Base-by-base conservation (phyloP, 371 early-diverging fungal species). In the Apophysomyces elegans region DNA sequence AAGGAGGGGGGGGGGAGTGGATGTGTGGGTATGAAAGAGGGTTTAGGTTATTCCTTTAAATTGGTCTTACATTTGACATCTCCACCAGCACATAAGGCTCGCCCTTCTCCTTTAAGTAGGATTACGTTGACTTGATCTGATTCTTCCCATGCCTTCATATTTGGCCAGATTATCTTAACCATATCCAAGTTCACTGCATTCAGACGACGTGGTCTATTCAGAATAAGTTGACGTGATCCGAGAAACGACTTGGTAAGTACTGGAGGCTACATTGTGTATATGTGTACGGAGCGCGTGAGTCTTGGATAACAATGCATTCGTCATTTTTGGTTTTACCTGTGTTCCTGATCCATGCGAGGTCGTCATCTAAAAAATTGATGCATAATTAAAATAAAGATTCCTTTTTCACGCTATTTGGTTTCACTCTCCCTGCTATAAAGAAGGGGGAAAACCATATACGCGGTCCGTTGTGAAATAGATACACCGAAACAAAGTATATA, bases 71-170 rank as follows among this genome's bases (percentile, higher is more conserved):
- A 66, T 74, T 92, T 93, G 9, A 99, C 94, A 79, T 99, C 98
- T 11, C 98, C 99, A 26, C 99, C 98, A 21, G 97, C 95, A 78
- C 99, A 97, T 73, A 97, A 96, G 9, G 95, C 96, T 62, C 84
- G 78, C 43, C 89, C 91, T 37, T 78, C 80, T 0, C 88, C 88
- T 63, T 91, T 90, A 50, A 96, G 63, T 43, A 96, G 78, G 63
- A 96, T 90, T 37, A 93, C 87, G 69, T 94, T 93, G 1, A 45
- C 59, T n/a, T 61, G 75, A 56, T 93, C 90, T 3, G 91, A 91
- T 38, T 84, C 78, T 61, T 92, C 86, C 93, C 95, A 96, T 4
- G 87, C 89, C 77, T 84, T 75, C 41, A 96, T 81, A 69, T 94
- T 90, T 18, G 90, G 88, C 46, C 83, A 81, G 64, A 96, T 92